A percentile compares a stretch with the other conserved stretches of the same genome.
These are phyloP conservation scores for Brassica juncea DNA, from an alignment of 345 rosid genomes.

Conservation along the genomic window DNA sequence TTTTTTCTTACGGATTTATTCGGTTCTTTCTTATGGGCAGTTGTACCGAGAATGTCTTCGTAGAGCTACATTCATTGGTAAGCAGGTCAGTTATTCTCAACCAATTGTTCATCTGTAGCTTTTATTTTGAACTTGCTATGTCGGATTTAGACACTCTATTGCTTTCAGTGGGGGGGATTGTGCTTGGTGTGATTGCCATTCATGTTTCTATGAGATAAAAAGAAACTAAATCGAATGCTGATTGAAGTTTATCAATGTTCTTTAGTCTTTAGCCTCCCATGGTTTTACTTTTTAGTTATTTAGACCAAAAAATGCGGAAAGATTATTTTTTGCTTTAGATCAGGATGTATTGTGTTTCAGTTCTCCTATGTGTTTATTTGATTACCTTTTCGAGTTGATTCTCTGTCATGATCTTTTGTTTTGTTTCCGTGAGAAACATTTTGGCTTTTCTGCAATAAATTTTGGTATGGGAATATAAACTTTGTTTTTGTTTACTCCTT, in stretches of 20 bases:
- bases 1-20: slow-evolving; percentile 11
- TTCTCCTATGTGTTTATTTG: background rate
- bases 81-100: slow-evolving; percentile 47
- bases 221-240: background rate
- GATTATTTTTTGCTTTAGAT: background rate
- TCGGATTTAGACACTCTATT: slow-evolving; percentile 5
- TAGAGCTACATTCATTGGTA: slow-evolving; percentile 84
- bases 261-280: background rate
- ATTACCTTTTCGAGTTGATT: too few species aligned
- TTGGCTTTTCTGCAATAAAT: background rate
- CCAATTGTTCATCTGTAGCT: background rate
- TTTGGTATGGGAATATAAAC: background rate
- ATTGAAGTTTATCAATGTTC: background rate
- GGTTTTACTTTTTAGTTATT: too few species aligned
- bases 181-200: slow-evolving; percentile 7
- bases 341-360: background rate
- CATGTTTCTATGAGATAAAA: background rate
- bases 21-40: slow-evolving; percentile 42
- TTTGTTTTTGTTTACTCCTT: background rate
- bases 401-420: background rate
- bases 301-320: too few species aligned
- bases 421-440: background rate
- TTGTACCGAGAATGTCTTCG: slow-evolving; percentile 97
- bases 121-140: background rate
- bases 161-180: background rate